Conservation (phyloP, 192 early-diverging fungal genomes). For the Coemansia sp. region DNA sequence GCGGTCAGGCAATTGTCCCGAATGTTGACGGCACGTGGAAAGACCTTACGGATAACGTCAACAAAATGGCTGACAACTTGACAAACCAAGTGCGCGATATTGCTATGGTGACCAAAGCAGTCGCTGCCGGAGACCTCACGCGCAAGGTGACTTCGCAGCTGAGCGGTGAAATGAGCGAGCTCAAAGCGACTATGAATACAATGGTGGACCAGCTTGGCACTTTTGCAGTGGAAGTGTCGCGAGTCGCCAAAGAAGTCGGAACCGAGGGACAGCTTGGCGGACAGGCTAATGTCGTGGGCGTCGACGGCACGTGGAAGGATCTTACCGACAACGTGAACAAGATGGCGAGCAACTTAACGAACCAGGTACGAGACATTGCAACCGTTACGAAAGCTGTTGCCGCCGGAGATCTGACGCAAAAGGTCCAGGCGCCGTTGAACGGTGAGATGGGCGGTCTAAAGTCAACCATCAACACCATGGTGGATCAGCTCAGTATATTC, state of each 20-base stretch:
- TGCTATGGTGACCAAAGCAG: conserved; percentile 34
- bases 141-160: conserved; percentile 10
- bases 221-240: conserved; percentile 64
- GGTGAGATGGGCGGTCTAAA: conserved; percentile 57
- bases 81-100: conserved; percentile 56
- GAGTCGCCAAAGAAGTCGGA: conserved; percentile 64
- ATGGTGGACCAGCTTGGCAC: conserved; percentile 42
- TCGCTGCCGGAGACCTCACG: conserved; percentile 34
- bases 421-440: conserved; percentile 8
- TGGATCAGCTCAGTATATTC: conserved; percentile 53
- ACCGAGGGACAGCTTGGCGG: conserved; percentile 58
- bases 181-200: conserved; percentile 12
- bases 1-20: background rate
- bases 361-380: conserved; percentile 67
- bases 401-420: conserved; percentile 26
- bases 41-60: conserved; percentile 7
- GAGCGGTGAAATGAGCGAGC: conserved; percentile 59
- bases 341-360: conserved; percentile 63
- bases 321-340: conserved; percentile 66
- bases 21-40: conserved; percentile 12
- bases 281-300: conserved; percentile 52
- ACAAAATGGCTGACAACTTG: conserved; percentile 2
- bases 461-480: conserved; percentile 14
- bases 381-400: conserved; percentile 12
- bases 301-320: conserved; percentile 63